Conservation (phyloP, 139 green algal species). For the Pleodorina starrii region DNA sequence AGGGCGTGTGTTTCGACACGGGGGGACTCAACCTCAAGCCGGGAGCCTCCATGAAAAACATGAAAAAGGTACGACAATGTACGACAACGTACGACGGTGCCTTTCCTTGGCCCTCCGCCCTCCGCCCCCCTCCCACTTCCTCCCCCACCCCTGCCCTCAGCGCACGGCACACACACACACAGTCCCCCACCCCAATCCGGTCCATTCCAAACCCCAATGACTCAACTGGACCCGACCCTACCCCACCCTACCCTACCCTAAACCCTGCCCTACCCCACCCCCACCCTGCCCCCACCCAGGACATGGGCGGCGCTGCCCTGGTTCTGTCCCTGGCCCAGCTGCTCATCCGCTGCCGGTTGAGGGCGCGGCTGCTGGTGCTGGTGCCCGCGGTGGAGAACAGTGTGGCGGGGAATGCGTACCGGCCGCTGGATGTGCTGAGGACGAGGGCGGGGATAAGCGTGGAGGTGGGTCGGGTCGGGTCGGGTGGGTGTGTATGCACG, state of each 20-base stretch:
- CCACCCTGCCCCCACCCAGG: conserved; percentile 16
- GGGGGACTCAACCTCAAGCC: conserved; percentile 77
- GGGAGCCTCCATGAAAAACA: conserved; percentile 73
- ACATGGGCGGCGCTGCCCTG: conserved; percentile 78
- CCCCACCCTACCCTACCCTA: too few species aligned
- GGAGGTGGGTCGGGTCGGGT: conserved; percentile 53
- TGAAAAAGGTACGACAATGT: conserved; percentile 76
- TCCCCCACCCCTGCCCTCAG: not conserved
- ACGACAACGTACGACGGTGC: too few species aligned
- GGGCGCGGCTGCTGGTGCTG: conserved; percentile 67
- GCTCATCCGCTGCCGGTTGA: conserved; percentile 70
- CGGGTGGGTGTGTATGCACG: not conserved
- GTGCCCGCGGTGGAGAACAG: conserved; percentile 78
- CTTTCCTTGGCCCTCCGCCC: too few species aligned
- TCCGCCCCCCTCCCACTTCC: not conserved
- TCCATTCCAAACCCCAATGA: too few species aligned
- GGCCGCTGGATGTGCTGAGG: conserved; percentile 69
- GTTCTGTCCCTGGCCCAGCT: conserved; percentile 69
- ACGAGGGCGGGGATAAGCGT: conserved; percentile 77
- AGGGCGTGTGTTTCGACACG: conserved; percentile 80
- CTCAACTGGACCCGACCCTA: too few species aligned
- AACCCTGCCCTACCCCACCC: not conserved
- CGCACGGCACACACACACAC: too few species aligned
- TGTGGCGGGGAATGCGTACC: conserved; percentile 66
- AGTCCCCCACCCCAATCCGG: not conserved